Percentiles rank a stretch among this genome's conserved stretches.
These are phyloP conservation scores for Tolypocladium endophyticum DNA, from an alignment of 2,329 filamentous ascomycete species.

Conservation along the genomic window DNA sequence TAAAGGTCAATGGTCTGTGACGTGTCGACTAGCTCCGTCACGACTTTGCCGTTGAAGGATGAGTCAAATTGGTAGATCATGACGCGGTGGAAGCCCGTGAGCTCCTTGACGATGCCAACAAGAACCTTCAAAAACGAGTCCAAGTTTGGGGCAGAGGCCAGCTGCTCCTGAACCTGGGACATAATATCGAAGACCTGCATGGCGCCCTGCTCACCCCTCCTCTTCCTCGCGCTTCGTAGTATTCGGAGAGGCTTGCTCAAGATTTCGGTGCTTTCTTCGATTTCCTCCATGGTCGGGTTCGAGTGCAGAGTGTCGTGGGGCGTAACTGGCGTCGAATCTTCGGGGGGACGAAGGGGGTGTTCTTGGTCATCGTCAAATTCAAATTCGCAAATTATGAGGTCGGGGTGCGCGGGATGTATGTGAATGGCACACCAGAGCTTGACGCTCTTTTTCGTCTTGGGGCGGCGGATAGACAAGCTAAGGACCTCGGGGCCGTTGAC, in stretches of 20 bases:
- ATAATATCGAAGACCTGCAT: conserved; percentile 91
- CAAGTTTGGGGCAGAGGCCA: conserved; percentile 60
- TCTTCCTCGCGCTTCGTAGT: conserved; percentile 62
- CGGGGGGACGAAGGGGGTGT: conserved; percentile 54
- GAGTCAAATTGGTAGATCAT: conserved; percentile 91
- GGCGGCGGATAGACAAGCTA: conserved; percentile 58
- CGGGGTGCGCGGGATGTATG: conserved; percentile 54
- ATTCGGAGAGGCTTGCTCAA: conserved; percentile 69
- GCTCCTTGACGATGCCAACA: conserved; percentile 76
- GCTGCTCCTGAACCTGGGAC: conserved; percentile 82
- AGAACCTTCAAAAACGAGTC: conserved; percentile 69
- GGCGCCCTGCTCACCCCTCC: conserved; percentile 66
- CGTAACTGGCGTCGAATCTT: conserved; percentile 47
- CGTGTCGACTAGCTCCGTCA: conserved; percentile 78
- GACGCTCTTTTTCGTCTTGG: conserved; percentile 38
- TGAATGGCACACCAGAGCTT: conserved; percentile 89
- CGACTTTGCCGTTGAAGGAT: conserved; percentile 73
- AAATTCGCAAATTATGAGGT: conserved; percentile 77
- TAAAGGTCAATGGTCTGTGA: conserved; percentile 71
- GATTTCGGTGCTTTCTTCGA: conserved; percentile 64
- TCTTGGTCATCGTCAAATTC: conserved; percentile 69
- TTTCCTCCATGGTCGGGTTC: conserved; percentile 63
- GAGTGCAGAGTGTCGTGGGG: conserved; percentile 67
- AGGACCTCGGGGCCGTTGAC: conserved; percentile 80
- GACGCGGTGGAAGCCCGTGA: conserved; percentile 84